Base-by-base conservation (phyloP, 225 moss, liverwort and hornwort genomes). In the Asterella californica region DNA sequence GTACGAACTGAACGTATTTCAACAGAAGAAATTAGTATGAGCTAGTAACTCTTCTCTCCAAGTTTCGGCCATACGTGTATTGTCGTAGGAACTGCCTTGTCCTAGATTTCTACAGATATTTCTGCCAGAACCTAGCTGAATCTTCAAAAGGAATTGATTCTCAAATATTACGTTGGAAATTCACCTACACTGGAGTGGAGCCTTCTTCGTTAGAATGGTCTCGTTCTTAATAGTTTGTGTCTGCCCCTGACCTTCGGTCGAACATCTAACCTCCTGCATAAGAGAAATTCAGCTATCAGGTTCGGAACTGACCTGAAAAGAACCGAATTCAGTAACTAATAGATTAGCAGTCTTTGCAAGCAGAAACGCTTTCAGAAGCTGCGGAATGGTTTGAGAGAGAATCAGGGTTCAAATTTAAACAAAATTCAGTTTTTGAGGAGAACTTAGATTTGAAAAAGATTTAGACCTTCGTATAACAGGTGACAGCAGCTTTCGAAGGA, bases 401-500 rank as follows among this genome's bases (percentile, higher is more conserved):
- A 48, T 11, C 17, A 52, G 52, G 52, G 42, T 42, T 42, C 7
- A 7, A 42, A 42, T 42, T 42, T 7, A n/a, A n/a, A n/a, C n/a
- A n/a, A n/a, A n/a, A n/a, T n/a, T n/a, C n/a, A n/a, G n/a, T n/a
- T n/a, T n/a, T n/a, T n/a, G n/a, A n/a, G n/a, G n/a, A n/a, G n/a
- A n/a, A n/a, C n/a, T n/a, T n/a, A n/a, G n/a, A n/a, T 37, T 69
- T 69, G 5, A 0, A 29, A 49, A 10, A 27, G 48, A n/a, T 47
- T 6, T 0, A 15, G 15, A 74, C 74, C 74, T 74, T 74, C 7
- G 74, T 30, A 33, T 74, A 53, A 52, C 74, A 74, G 3, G 74
- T 74, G 9, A 33, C 52, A 2, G 74, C 74, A 65, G 96, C 94
- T 83, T 94, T 96, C 37, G 91, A 78, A 18, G 94, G 96, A 81